These are phyloP conservation scores for Echria macrotheca DNA, from an alignment of 495 filamentous ascomycete genomes.

Conservation along the genomic window DNA sequence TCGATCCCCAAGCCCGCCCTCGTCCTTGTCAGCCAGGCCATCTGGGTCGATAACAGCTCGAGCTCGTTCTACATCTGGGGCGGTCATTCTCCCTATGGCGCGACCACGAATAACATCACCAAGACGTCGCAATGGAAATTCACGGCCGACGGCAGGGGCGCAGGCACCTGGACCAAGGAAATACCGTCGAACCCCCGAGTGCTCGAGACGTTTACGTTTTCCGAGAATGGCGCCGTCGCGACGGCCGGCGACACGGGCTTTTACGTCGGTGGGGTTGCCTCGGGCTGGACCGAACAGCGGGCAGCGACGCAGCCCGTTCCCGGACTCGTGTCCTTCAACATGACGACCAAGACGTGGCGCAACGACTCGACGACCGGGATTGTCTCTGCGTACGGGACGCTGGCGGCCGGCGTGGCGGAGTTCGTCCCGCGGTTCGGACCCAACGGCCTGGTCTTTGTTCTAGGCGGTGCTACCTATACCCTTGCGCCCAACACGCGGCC, in stretches of 20 bases:
- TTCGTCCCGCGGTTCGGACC: conserved; percentile 25
- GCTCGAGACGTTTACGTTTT: conserved; percentile 3
- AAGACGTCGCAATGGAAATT: conserved; percentile 29
- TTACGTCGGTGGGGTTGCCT: conserved; percentile 14
- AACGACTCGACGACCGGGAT: conserved; percentile 10
- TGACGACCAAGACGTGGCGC: conserved; percentile 15
- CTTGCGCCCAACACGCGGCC: conserved; percentile 13
- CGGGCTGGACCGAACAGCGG: conserved; percentile 7
- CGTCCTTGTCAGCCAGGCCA: conserved; percentile 17
- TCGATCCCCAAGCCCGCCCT: conserved; percentile 22
- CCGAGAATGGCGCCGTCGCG: conserved; percentile 7
- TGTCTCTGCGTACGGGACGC: conserved; percentile 11
- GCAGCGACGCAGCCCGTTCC: conserved; percentile 7
- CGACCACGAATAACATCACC: conserved; percentile 17
- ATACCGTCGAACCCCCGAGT: background rate
- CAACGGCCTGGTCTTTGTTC: conserved; percentile 31
- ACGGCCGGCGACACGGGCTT: conserved; percentile 9
- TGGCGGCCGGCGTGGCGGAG: conserved; percentile 20
- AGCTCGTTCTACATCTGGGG: conserved; percentile 34
- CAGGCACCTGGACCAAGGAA: conserved; percentile 30
- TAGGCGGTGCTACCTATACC: conserved; percentile 32
- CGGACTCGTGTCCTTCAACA: conserved; percentile 19
- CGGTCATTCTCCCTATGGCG: conserved; percentile 17
- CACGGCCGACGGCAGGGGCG: conserved; percentile 29
- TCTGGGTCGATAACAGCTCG: conserved; percentile 24